phyloP scores from a whole-genome alignment of 768 basidiomycete genomes.

The Hygrophoropsis aurantiaca region DNA sequence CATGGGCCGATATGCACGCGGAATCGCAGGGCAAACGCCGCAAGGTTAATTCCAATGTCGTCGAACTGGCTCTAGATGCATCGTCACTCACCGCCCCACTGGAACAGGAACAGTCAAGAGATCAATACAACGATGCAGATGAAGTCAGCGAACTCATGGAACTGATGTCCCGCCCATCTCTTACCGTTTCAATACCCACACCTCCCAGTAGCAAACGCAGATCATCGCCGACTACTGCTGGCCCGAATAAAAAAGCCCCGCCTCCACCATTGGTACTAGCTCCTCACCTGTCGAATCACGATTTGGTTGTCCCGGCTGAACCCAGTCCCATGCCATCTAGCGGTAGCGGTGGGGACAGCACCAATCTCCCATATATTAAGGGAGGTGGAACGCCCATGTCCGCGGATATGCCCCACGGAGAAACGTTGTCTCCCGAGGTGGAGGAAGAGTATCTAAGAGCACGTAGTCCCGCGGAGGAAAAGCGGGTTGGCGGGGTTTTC shows the following conservation, averaged over 20 bases:
- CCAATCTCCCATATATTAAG: slow-evolving; percentile 48
- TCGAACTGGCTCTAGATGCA: slow-evolving; percentile 53
- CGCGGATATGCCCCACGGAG: slow-evolving; percentile 13
- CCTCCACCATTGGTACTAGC: slow-evolving; percentile 61
- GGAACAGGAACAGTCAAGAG: slow-evolving; percentile 19
- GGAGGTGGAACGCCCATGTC: slow-evolving; percentile 20
- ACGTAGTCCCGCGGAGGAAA: slow-evolving; percentile 40
- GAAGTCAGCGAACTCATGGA: slow-evolving; percentile 36
- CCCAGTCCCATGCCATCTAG: slow-evolving; percentile 33
- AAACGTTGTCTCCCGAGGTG: slow-evolving; percentile 22
- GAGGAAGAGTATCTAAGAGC: slow-evolving; percentile 27
- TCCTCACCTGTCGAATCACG: slow-evolving; percentile 30
- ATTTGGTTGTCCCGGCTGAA: slow-evolving; percentile 35
- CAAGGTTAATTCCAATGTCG: slow-evolving; percentile 45
- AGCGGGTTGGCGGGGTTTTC: slow-evolving; percentile 45
- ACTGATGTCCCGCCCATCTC: slow-evolving; percentile 38
- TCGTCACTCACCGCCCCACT: slow-evolving; percentile 31
- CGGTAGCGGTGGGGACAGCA: slow-evolving; percentile 32
- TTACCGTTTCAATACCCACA: slow-evolving; percentile 39
- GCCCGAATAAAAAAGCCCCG: slow-evolving; percentile 39
- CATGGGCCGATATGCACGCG: slow-evolving; percentile 55
- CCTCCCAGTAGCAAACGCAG: slow-evolving; percentile 34
- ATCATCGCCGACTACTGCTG: slow-evolving; percentile 34
- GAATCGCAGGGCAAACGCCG: slow-evolving; percentile 27
- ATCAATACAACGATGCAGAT: slow-evolving; percentile 31